These are phyloP conservation scores for Colletotrichum shisoi DNA, from an alignment of 2,329 filamentous ascomycete species.

Conservation along the genomic window DNA sequence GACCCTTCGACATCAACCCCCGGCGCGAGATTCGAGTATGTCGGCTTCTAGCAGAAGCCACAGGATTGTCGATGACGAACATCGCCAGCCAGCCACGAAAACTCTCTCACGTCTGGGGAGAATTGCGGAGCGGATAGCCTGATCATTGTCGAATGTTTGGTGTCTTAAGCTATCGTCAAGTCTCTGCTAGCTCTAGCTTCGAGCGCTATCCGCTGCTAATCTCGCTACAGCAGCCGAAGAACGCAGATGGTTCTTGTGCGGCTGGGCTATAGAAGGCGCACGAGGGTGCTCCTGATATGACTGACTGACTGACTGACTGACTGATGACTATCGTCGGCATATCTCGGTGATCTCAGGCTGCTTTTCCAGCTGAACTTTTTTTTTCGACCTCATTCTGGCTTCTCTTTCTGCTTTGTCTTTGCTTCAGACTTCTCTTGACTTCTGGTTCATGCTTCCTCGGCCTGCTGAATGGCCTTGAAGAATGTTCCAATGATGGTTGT, in stretches of 20 bases:
- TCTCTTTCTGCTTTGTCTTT: constrained; percentile 32
- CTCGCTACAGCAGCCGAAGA: constrained; percentile 62
- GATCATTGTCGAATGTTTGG: constrained; percentile 57
- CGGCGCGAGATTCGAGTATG: constrained; percentile 12
- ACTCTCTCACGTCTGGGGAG: constrained; percentile 46
- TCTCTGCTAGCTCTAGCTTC: constrained; percentile 70
- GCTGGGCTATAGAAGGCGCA: constrained; percentile 57
- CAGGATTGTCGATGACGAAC: constrained; percentile 29
- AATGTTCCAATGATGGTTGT: constrained; percentile 25
- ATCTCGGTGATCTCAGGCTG: constrained; percentile 39
- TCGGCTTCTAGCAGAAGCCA: constrained; percentile 13
- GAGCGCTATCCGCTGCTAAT: constrained; percentile 67
- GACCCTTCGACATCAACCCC: constrained; percentile 19
- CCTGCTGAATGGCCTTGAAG: constrained; percentile 35
- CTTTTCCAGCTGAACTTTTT: constrained; percentile 37
- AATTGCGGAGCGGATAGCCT: constrained; percentile 55
- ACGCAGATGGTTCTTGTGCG: constrained; percentile 52
- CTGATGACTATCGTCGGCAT: constrained; percentile 40
- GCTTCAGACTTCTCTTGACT: constrained; percentile 37
- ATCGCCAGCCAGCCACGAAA: constrained; percentile 43
- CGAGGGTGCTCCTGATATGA: constrained; percentile 36
- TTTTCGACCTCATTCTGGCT: constrained; percentile 37
- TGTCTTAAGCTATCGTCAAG: constrained; percentile 77
- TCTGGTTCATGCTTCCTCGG: constrained; percentile 29
- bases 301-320: constrained; percentile 38